Conservation (phyloP, 371 early-diverging fungal genomes). For the Mucor sp. region DNA sequence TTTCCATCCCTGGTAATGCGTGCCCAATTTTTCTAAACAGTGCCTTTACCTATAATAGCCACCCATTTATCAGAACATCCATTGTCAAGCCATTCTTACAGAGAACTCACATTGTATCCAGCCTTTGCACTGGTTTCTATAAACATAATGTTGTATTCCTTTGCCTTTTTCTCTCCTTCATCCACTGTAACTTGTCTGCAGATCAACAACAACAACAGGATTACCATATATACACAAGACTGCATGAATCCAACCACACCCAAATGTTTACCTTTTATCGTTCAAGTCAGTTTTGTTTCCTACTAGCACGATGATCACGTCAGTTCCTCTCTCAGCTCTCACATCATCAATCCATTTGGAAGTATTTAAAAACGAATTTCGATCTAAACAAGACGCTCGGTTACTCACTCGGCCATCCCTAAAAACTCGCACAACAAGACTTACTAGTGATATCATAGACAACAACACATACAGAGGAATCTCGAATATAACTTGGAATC, state of each 20-base stretch:
- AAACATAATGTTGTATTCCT: conserved; percentile 94
- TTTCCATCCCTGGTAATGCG: conserved; percentile 90
- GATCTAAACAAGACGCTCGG: conserved; percentile 52
- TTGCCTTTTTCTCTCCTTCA: conserved; percentile 96
- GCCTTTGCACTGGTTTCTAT: conserved; percentile 98
- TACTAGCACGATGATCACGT: conserved; percentile 97
- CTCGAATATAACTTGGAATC: conserved; percentile 98
- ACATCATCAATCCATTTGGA: conserved; percentile 99
- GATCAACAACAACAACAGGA: neutral
- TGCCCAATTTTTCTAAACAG: conserved; percentile 96
- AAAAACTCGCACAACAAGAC: neutral
- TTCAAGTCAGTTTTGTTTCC: conserved; percentile 99
- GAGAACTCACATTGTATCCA: conserved; percentile 77
- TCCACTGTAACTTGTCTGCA: conserved; percentile 88
- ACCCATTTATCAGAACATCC: neutral
- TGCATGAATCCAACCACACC: neutral
- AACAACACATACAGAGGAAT: conserved; percentile 98
- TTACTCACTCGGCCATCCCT: neutral
- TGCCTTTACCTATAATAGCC: conserved; percentile 68
- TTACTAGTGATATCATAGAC: conserved; percentile 67
- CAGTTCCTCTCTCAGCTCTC: conserved; percentile 94
- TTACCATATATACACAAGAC: neutral
- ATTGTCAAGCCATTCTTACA: neutral
- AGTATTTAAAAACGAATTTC: conserved; percentile 93
- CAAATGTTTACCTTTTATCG: conserved; percentile 77